Percentiles rank a stretch among this genome's conserved stretches.
Evolutionary conservation across 208 protist species (phyloP).

Genomic region (Wallacemonas sp.): DNA sequence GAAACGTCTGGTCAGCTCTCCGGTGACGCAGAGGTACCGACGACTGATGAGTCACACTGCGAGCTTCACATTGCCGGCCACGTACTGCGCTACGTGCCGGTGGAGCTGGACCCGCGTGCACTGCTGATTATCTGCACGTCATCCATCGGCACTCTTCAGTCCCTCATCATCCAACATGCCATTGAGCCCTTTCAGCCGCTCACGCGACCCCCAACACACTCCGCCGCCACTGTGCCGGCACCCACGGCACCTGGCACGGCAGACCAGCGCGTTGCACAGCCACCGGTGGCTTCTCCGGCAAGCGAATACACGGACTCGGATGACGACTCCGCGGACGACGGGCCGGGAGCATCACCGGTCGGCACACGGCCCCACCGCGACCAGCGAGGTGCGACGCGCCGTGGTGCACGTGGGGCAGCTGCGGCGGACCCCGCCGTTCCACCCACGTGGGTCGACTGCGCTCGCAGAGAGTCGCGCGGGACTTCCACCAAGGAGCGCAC

Average conservation of each 20-base stretch:
- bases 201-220: background rate
- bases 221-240: too few species aligned
- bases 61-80: conserved; percentile 2
- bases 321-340: too few species aligned
- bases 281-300: too few species aligned
- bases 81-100: conserved; percentile 5
- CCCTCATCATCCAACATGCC: background rate
- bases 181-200: background rate
- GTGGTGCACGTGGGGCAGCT: conserved; percentile 12
- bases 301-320: too few species aligned
- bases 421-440: background rate
- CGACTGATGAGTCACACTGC: background rate
- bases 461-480: background rate
- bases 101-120: conserved; percentile 1
- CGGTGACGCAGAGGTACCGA: background rate
- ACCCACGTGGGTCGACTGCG: too few species aligned
- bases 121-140: conserved; percentile 6
- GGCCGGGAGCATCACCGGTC: too few species aligned
- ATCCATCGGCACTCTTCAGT: background rate
- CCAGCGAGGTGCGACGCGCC: background rate
- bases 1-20: too few species aligned
- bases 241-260: background rate
- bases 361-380: background rate
- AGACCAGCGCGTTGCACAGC: background rate
- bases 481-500: background rate